Conservation (phyloP, 306 rosid species). For the Dryas alaskensis region DNA sequence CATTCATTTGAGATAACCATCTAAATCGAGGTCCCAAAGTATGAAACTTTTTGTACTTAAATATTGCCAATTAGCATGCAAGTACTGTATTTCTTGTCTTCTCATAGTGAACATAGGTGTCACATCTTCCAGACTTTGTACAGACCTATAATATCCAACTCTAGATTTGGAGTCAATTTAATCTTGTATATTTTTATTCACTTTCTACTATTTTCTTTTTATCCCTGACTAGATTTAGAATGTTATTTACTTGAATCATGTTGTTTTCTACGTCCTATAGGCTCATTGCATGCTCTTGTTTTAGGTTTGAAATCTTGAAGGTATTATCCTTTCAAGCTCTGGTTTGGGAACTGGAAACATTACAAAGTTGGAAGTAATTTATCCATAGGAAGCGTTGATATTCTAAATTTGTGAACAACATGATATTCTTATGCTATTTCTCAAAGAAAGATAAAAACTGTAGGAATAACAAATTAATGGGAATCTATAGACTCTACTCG, state of each 20-base stretch:
- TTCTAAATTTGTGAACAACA: background rate
- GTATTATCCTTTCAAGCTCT: background rate
- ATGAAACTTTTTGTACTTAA: background rate
- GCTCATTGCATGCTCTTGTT: background rate
- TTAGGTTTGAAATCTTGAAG: background rate
- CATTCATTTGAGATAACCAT: background rate
- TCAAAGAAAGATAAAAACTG: background rate
- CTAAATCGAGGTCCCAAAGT: background rate
- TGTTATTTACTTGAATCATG: background rate
- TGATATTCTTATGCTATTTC: background rate
- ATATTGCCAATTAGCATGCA: background rate
- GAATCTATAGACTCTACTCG: background rate
- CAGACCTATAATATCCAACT: background rate
- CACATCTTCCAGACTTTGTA: background rate
- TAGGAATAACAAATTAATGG: background rate
- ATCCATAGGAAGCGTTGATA: background rate
- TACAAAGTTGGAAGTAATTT: background rate
- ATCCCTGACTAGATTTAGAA: background rate
- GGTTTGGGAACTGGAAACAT: conserved; percentile 1
- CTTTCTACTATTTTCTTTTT: background rate
- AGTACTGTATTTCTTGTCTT: background rate
- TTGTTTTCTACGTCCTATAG: background rate
- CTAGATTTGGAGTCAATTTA: background rate
- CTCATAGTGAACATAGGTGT: background rate
- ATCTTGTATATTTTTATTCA: background rate